A percentile compares a stretch with the other conserved stretches of the same genome.
Evolutionary conservation across 768 basidiomycete species (phyloP).

Genomic region (Amanita rimosa): DNA sequence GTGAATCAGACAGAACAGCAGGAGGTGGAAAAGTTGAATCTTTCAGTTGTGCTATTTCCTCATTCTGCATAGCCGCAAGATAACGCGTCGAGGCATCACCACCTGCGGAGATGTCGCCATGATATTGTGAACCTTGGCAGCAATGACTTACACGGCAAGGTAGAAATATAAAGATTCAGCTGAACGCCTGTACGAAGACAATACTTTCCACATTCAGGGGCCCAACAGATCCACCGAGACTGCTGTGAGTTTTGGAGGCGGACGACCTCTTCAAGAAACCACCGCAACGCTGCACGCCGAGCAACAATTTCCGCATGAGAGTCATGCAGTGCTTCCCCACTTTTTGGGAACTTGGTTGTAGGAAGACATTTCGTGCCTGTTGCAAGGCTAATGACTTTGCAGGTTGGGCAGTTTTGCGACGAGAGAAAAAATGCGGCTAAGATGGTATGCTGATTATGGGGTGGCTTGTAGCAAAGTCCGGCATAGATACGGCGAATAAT

Average conservation of each 20-base stretch:
- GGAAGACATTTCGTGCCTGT: conserved; percentile 88
- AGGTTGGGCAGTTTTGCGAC: conserved; percentile 7
- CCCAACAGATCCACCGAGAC: conserved; percentile 40
- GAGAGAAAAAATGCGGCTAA: conserved; percentile 44
- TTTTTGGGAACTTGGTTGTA: conserved; percentile 38
- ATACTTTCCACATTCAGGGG: conserved; percentile 26
- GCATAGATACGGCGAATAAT: conserved; percentile 32
- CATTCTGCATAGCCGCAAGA: conserved; percentile 66
- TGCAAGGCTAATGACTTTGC: conserved; percentile 56
- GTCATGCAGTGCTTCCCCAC: conserved; percentile 79
- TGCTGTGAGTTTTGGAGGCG: conserved; percentile 19
- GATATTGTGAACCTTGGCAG: conserved; percentile 5
- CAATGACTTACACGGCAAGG: conserved; percentile 33
- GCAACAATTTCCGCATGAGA: conserved; percentile 92
- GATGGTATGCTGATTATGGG: conserved; percentile 48
- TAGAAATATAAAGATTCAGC: conserved; percentile 65
- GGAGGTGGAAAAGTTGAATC: conserved; percentile 14
- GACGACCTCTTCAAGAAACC: conserved; percentile 65
- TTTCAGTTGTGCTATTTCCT: conserved; percentile 61
- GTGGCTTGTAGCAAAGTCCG: conserved; percentile 37
- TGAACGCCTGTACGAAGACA: conserved; percentile 32
- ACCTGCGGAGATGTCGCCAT: conserved; percentile 33
- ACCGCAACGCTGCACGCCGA: conserved; percentile 63
- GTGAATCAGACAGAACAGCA: conserved; percentile 20
- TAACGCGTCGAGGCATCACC: conserved; percentile 83